Base-by-base conservation (phyloP, 2,329 filamentous ascomycete species). In the Fusarium staphyleae region DNA sequence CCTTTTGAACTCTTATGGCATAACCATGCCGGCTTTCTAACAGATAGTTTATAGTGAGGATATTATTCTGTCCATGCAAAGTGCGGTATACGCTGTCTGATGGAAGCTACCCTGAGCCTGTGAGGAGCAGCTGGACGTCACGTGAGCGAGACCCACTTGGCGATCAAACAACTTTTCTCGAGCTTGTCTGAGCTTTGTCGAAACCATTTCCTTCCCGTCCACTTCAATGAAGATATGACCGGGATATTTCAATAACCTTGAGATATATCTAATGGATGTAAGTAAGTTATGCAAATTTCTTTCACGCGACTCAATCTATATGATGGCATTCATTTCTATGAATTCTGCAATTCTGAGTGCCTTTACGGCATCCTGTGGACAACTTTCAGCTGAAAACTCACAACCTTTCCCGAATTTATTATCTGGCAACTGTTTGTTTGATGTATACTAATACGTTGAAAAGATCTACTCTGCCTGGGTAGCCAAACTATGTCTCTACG, bases 281-380 rank as follows among this genome's bases (percentile, higher is more conserved):
- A 52, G 64, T 66, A 66, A 57, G 62, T 52, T 28, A 0, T 37
- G 19, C 24, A 39, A 19, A 41, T 24, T 39, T 45, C 28, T 42
- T 16, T 24, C 28, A 37, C 47, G 32, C 14, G 9, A 12, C 13
- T 33, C 40, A 60, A 26, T 19, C 43, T 54, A 52, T 45, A 72
- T 74, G 72, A 74, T 74, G 72, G 50, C 55, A 70, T 74, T 72
- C 67, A 71, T 74, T 67, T 64, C 62, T 67, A 68, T 73, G 77
- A 77, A 78, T 79, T 79, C 77, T 79, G 77, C 77, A 79, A 79
- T 78, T 74, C 77, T 72, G 70, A 79, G 74, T 64, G 62, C 62
- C 68, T 44, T 55, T 48, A 55, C 55, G 60, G 53, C 48, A 42
- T 64, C 22, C 55, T 72, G 71, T 72, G 69, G 71, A 75, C 57